Base-by-base conservation (phyloP, 495 filamentous ascomycete genomes). In the Neohortaea acidophila region DNA sequence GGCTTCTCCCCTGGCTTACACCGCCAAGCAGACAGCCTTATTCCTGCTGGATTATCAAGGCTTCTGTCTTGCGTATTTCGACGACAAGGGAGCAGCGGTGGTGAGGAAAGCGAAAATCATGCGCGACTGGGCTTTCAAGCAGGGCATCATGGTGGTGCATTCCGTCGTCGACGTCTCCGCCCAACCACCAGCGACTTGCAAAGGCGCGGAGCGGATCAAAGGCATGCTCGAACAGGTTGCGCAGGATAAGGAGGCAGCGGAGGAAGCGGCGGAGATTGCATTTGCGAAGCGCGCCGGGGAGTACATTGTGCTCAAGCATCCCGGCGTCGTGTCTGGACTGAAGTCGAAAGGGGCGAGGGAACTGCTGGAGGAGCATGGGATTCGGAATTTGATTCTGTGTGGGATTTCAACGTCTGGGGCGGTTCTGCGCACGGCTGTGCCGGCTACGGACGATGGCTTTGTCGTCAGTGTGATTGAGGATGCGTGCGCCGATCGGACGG, bases 41-140 rank as follows among this genome's bases (percentile, higher is more conserved):
- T 47, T 60, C 21, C 48, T 60, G 0, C 37, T 59, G 0, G 58
- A 60, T 42, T 60, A 52, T 36, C 56, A 60, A 43, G 25, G 42
- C 35, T 29, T 54, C 24, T 50, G 53, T 22, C 42, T 56, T 21
- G 8, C 37, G 13, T 20, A 33, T 21, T 25, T n/a, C 19, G 49
- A 42, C 21, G 39, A 24, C 5, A 8, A 6, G 2, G 54, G 41
- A 12, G 24, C 17, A n/a, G 34, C 47, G 9, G 49, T 51, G 21
- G 9, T 56, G 18, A 18, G 36, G 7, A 36, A 39, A 37, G 58
- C 58, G 0, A 43, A 39, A 12, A 26, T 37, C 6, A 44, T 56
- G 45, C 31, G 52, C 19, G 39, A 39, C 17, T 58, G 55, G 55
- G 55, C 55, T n/a, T 38, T 45, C 14, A 27, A 49, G 2, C 36